phyloP scores from a whole-genome alignment of 2,329 filamentous ascomycete genomes.

The Emergomyces africanus region DNA sequence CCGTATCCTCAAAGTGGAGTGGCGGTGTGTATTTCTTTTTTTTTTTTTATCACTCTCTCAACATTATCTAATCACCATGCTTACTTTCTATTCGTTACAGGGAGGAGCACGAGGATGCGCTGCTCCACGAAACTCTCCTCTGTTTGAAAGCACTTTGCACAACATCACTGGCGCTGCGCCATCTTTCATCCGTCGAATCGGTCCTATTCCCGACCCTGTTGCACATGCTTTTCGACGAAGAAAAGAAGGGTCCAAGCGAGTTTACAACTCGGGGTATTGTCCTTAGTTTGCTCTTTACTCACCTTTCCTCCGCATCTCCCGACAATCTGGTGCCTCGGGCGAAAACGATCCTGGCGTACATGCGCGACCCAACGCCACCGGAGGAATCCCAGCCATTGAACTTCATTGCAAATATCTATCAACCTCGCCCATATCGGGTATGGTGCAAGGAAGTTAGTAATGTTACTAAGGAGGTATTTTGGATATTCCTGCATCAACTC shows the following conservation, averaged over 20 bases:
- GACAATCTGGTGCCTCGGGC: conserved; percentile 56
- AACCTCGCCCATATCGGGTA: conserved; percentile 73
- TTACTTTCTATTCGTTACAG: conserved; percentile 35
- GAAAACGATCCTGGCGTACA: conserved; percentile 59
- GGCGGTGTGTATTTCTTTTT: conserved; percentile 52
- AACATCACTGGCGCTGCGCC: conserved; percentile 70
- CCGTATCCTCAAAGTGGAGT: conserved; percentile 90
- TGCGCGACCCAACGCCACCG: conserved; percentile 64
- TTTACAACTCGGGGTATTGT: conserved; percentile 89
- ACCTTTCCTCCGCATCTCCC: conserved; percentile 56
- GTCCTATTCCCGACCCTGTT: conserved; percentile 77
- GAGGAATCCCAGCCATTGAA: conserved; percentile 65
- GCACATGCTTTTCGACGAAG: conserved; percentile 88
- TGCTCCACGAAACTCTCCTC: conserved; percentile 82
- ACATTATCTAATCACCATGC: background rate
- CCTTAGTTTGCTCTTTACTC: conserved; percentile 77
- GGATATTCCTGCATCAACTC: conserved; percentile 93
- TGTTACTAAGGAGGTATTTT: conserved; percentile 96
- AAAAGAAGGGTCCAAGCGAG: conserved; percentile 94
- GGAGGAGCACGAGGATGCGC: conserved; percentile 88
- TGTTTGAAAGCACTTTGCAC: conserved; percentile 93
- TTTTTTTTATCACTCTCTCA: background rate
- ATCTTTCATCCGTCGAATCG: conserved; percentile 65
- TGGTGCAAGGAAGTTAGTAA: conserved; percentile 90
- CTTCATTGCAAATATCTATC: conserved; percentile 83